A percentile compares a stretch with the other conserved stretches of the same genome.
phyloP scores from a whole-genome alignment of 148 eudicot genomes.

The Dysphania ambrosioides region DNA sequence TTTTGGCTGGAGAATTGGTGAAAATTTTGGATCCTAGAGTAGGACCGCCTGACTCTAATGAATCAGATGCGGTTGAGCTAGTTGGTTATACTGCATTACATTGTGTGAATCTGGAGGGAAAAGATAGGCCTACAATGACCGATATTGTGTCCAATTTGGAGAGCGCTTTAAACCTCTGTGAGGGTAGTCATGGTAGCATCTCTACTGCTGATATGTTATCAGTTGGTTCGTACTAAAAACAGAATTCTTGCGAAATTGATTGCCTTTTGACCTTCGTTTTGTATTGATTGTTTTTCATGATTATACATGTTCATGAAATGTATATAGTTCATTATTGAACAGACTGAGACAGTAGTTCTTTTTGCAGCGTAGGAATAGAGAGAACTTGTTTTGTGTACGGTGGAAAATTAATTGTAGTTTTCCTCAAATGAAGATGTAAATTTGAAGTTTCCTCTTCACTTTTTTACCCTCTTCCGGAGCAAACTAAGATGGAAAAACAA shows the following conservation, averaged over 20 bases:
- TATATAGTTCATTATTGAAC: conserved; percentile 26
- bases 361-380: conserved; percentile 21
- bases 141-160: conserved; percentile 92
- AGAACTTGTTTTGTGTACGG: neutral
- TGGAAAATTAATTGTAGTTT: too few relatives aligned
- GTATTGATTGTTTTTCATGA: conserved; percentile 12
- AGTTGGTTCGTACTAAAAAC: conserved; percentile 60
- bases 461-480: too few relatives aligned
- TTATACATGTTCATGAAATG: conserved; percentile 19
- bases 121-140: conserved; percentile 77
- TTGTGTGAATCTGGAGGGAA: conserved; percentile 89
- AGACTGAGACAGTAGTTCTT: too few relatives aligned
- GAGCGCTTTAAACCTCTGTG: conserved; percentile 60
- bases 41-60: conserved; percentile 55
- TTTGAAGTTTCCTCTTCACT: neutral
- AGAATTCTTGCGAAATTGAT: neutral
- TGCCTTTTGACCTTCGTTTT: conserved; percentile 6
- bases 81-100: conserved; percentile 82
- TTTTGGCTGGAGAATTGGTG: conserved; percentile 60
- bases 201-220: conserved; percentile 66
- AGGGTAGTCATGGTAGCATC: conserved; percentile 76
- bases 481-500: too few relatives aligned
- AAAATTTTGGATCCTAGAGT: conserved; percentile 68
- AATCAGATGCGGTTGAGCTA: conserved; percentile 84
- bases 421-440: conserved; percentile 9